Conservation (phyloP, 352 stramenopile species). For the Phytophthora cajani region DNA sequence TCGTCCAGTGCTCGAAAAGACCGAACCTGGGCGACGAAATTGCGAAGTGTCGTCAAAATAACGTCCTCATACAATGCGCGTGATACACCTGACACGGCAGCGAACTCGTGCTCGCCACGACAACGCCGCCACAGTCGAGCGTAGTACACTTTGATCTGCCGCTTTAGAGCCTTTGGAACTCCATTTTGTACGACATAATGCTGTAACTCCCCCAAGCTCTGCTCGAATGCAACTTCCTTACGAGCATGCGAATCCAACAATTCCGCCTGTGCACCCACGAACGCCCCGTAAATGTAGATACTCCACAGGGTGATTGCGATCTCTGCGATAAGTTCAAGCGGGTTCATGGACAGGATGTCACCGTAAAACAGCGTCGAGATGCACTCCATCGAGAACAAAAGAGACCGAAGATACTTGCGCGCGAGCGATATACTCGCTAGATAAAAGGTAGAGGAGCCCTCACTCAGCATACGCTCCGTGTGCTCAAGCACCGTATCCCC, state of each 20-base stretch:
- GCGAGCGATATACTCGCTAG: constrained; percentile 41
- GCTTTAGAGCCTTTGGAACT: constrained; percentile 62
- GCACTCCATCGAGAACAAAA: constrained; percentile 66
- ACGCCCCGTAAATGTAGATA: constrained; percentile 65
- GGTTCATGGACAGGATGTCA: constrained; percentile 58
- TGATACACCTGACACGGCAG: constrained; percentile 52
- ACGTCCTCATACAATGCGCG: constrained; percentile 61
- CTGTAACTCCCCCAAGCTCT: constrained; percentile 66
- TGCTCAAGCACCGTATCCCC: constrained; percentile 8
- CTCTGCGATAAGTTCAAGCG: constrained; percentile 59
- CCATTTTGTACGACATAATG: constrained; percentile 68
- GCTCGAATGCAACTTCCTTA: constrained; percentile 60
- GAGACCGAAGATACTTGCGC: constrained; percentile 65
- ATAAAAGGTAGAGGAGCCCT: not conserved
- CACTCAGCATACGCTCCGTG: constrained; percentile 17
- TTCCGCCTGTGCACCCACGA: constrained; percentile 48
- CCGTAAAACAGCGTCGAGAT: constrained; percentile 63
- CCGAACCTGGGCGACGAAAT: constrained; percentile 56
- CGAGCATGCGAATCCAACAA: constrained; percentile 49
- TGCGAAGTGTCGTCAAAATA: constrained; percentile 52
- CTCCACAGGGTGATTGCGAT: constrained; percentile 58
- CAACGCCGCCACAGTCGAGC: constrained; percentile 60
- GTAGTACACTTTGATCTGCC: constrained; percentile 77
- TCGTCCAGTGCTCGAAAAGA: constrained; percentile 63
- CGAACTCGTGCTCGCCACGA: constrained; percentile 59